Percentiles rank a stretch among this genome's conserved stretches.
These are phyloP conservation scores for Asterophora lycoperdoides DNA, from an alignment of 768 basidiomycete species.

Conservation along the genomic window DNA sequence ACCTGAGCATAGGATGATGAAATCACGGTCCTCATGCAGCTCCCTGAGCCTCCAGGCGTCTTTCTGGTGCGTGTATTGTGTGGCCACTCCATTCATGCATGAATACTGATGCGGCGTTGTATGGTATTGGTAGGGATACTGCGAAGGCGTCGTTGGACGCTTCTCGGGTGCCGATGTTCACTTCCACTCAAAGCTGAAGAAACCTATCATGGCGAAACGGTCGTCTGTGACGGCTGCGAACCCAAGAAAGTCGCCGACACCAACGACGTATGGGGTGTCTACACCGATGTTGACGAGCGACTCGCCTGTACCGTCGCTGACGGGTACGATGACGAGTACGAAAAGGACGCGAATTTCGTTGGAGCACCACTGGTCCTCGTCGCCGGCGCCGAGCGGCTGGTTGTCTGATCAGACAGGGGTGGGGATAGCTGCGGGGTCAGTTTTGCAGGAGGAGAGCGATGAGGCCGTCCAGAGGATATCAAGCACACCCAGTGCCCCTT, in stretches of 20 bases:
- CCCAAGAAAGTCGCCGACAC: slow-evolving; percentile 22
- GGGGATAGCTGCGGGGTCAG: not conserved
- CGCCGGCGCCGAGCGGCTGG: too few relatives aligned
- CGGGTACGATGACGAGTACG: not conserved
- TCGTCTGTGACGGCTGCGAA: slow-evolving; percentile 30
- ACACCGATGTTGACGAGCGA: slow-evolving; percentile 4
- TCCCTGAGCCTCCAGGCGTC: slow-evolving; percentile 46
- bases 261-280: slow-evolving; percentile 14
- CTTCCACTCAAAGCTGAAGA: slow-evolving; percentile 74
- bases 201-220: slow-evolving; percentile 73
- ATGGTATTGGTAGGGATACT: slow-evolving; percentile 56
- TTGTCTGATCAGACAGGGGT: not conserved
- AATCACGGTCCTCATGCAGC: slow-evolving; percentile 72
- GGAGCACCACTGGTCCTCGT: slow-evolving; percentile 9
- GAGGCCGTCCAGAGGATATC: too few relatives aligned
- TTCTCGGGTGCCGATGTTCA: slow-evolving; percentile 62
- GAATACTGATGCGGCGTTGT: not conserved
- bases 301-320: slow-evolving; percentile 8
- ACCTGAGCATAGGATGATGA: slow-evolving; percentile 84
- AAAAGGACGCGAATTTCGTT: slow-evolving; percentile 11
- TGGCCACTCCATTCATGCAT: not conserved
- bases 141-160: slow-evolving; percentile 81
- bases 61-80: slow-evolving; percentile 53
- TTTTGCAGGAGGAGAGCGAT: not conserved
- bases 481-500: too few relatives aligned